Base-by-base conservation (phyloP, 1,284 basidiomycete species). In the Fomitopsis palustris region DNA sequence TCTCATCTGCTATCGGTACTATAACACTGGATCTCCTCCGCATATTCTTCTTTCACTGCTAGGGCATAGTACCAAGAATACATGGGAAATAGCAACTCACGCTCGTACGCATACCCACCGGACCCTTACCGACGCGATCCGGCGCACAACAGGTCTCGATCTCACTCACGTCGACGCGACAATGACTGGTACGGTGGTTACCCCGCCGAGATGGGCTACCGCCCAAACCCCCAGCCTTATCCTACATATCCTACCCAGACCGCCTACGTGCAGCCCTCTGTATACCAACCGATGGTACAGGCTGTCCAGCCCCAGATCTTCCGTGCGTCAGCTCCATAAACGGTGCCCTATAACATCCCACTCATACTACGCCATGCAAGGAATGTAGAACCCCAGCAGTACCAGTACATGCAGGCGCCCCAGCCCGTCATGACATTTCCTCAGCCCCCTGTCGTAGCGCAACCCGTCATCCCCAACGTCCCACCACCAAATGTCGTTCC, bases 401-500 rank as follows among this genome's bases (percentile, higher is more conserved):
- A 59, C 45, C 57, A 52, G 45, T 55, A 55, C 38, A 52, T 55
- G 57, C 53, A 35, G 49, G 39, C 53, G 9, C 57, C 57, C 39
- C 51, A 27, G 33, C 58, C 59, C 10, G 31, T 31, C 19, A 16
- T 38, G 7, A 42, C 33, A 53, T 65, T 65, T 55, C 42, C 58
- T 37, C 57, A 61, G n/a, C 52, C 57, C 39, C 61, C 61, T 2
- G 39, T 57, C 21, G 49, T 53, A 19, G 54, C 60, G 17, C 60
- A 58, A 27, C 62, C 57, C 4, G 59, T 57, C 29, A 59, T 55
- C 25, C 57, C 55, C n/a, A 64, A 33, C 27, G n/a, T 64, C 8
- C 58, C 53, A 19, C 62, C 64, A 59, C 62, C 25, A 17, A 62
- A 31, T 59, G 62, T 35, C 29, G 53, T 37, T 33, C 59, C 45